Percentiles rank a stretch among this genome's conserved stretches.
phyloP scores from a whole-genome alignment of 345 rosid species.

The Raphanus sativus region DNA sequence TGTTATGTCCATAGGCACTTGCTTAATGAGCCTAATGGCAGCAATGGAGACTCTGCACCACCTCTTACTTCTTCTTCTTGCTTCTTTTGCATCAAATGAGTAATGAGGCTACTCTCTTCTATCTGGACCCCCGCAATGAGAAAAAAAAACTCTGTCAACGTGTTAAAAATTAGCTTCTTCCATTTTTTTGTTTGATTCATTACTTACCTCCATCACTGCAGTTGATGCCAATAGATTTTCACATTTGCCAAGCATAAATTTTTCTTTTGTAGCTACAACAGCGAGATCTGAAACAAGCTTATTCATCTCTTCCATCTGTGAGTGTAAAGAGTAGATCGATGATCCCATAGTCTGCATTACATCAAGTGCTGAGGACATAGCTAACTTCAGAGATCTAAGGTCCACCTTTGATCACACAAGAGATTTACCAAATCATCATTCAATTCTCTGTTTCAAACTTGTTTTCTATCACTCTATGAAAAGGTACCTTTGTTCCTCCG shows the following conservation, averaged over 20 bases:
- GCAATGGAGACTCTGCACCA: conserved; percentile 35
- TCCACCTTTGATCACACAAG: conserved; percentile 57
- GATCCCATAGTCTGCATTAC: conserved; percentile 84
- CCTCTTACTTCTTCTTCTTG: conserved; percentile 37
- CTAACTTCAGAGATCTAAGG: conserved; percentile 61
- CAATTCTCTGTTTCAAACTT: neutral
- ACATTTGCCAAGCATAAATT: conserved; percentile 59
- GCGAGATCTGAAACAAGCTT: conserved; percentile 67
- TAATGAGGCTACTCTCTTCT: conserved; percentile 54
- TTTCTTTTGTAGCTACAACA: conserved; percentile 51
- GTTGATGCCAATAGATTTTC: conserved; percentile 69
- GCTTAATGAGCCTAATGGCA: conserved; percentile 31
- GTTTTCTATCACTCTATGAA: neutral
- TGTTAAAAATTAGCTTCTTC: conserved; percentile 1
- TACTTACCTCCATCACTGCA: conserved; percentile 79
- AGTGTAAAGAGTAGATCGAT: conserved; percentile 58
- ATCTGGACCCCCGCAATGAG: conserved; percentile 41
- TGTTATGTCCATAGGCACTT: conserved; percentile 40
- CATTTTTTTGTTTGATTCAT: neutral
- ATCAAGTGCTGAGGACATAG: conserved; percentile 81
- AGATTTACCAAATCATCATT: neutral
- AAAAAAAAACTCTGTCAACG: neutral
- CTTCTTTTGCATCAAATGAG: conserved; percentile 67
- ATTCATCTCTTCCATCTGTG: conserved; percentile 64
- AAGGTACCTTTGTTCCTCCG: conserved; percentile 70